Percentiles rank a stretch among this genome's conserved stretches.
These are phyloP conservation scores for Chlorella variabilis DNA, from an alignment of 163 green algal species.

Conservation along the genomic window DNA sequence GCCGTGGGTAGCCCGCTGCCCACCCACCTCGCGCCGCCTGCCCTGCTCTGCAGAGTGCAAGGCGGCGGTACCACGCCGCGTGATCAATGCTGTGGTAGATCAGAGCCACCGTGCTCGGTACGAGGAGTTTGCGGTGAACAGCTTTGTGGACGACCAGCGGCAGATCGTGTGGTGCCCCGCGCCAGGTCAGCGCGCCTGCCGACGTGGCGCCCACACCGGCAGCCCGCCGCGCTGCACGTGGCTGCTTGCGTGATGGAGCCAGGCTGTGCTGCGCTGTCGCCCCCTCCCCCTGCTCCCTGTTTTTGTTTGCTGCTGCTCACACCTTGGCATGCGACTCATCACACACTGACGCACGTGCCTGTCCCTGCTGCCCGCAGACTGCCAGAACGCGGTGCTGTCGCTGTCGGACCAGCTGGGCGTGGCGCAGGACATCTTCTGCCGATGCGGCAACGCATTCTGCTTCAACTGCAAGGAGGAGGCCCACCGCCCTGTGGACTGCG, in stretches of 20 bases:
- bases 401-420: constrained; percentile 56
- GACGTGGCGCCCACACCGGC: not conserved
- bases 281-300: not conserved
- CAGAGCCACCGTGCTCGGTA: constrained; percentile 50
- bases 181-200: constrained; percentile 1
- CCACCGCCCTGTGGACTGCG: constrained; percentile 93
- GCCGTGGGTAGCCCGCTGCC: too few relatives aligned
- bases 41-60: constrained; percentile 34
- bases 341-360: too few relatives aligned
- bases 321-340: too few relatives aligned
- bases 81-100: not conserved
- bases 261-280: too few relatives aligned
- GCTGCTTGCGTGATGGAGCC: too few relatives aligned
- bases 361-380: constrained; percentile 52
- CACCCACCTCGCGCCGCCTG: too few relatives aligned
- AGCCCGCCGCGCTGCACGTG: not conserved
- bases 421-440: constrained; percentile 87
- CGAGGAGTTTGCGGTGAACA: constrained; percentile 75
- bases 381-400: constrained; percentile 75
- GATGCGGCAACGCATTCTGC: constrained; percentile 89
- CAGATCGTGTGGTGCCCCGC: constrained; percentile 88
- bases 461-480: constrained; percentile 97
- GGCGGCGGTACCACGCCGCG: constrained; percentile 11
- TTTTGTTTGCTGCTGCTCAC: too few relatives aligned
- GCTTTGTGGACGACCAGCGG: constrained; percentile 92